Base-by-base conservation (phyloP, 2,329 filamentous ascomycete genomes). In the Pseudocercospora fuligena region DNA sequence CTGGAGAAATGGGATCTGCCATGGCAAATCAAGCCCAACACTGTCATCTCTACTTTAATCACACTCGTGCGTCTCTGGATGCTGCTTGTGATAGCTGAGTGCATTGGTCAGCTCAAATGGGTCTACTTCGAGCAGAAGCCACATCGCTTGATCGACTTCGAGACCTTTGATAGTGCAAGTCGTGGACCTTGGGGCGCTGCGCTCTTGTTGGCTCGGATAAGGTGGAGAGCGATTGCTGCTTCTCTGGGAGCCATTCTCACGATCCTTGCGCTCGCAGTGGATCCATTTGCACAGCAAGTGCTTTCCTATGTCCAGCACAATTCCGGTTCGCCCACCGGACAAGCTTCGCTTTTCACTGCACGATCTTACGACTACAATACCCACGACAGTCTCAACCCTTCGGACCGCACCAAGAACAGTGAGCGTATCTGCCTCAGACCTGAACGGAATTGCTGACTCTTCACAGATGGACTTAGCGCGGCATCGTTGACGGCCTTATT, bases 11-110 rank as follows among this genome's bases (percentile, higher is more conserved):
- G 56, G 56, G 12, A 59, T 23, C 11, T 59, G 7, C 31, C 56
- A 5, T 59, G 56, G 56, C 56, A 59, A n/a, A 59, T 59, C n/a
- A 59, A 46, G 21, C 56, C 56, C n/a, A 59, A 59, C 19, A 59
- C 56, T 16, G 31, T 59, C 19, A 40, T 59, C 56, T 59, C 56
- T 16, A 59, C 36, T 4, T 27, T 59, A 14, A 59, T 40, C 23
- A 59, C 56, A 21, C 31, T 59, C n/a, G 36, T 40, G 5, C 31
- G 36, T 11, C 19, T 46, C 5, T 40, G 31, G 31, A 59, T 59
- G 56, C 56, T 59, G 19, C 19, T 46, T 19, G 56, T 46, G n/a
- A 27, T 59, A 16, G 56, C 56, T 8, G 56, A 40, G 31, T 40
- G 56, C 12, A 23, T 59, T 36, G 33, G 31, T 19, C 56, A 59